Conservation (phyloP, 805 yeast genomes). For the Yarrowia deformans region DNA sequence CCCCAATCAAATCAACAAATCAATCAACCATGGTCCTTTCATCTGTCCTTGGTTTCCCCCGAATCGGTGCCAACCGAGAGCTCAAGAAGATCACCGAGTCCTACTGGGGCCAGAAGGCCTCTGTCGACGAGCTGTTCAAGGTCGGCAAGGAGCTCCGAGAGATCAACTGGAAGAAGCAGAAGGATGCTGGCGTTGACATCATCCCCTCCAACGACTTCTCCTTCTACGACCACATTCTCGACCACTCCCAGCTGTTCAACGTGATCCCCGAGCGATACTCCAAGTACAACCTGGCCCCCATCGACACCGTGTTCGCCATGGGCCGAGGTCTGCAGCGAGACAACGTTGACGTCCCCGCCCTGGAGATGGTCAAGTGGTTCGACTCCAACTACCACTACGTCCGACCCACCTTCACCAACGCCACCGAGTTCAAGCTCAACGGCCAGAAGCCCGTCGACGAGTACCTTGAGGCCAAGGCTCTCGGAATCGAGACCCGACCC, state of each 20-base stretch:
- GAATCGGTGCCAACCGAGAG: slow-evolving; percentile 99
- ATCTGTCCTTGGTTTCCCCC: slow-evolving; percentile 98
- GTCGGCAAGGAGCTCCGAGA: slow-evolving; percentile 96
- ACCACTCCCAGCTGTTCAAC: slow-evolving; percentile 89
- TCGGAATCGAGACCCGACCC: slow-evolving; percentile 97
- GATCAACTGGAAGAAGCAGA: slow-evolving; percentile 96
- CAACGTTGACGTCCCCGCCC: slow-evolving; percentile 98
- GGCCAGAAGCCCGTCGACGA: slow-evolving; percentile 97
- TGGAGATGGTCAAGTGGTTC: slow-evolving; percentile 99
- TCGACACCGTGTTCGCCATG: slow-evolving; percentile 97
- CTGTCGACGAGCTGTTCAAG: slow-evolving; percentile 84
- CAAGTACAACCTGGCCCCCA: slow-evolving; percentile 84
- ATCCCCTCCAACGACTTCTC: slow-evolving; percentile 98
- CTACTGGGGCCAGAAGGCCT: slow-evolving; percentile 95
- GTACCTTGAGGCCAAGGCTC: slow-evolving; percentile 95
- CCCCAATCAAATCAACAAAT: not conserved
- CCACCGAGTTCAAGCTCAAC: slow-evolving; percentile 94
- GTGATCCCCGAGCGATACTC: slow-evolving; percentile 97
- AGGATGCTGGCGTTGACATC: slow-evolving; percentile 95
- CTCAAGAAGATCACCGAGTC: slow-evolving; percentile 98
- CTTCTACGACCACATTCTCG: slow-evolving; percentile 96
- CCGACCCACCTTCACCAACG: slow-evolving; percentile 97
- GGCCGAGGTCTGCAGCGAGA: slow-evolving; percentile 99
- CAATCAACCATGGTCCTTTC: slow-evolving; percentile 81
- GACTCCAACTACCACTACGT: slow-evolving; percentile 99